These are phyloP conservation scores for Boletus reticulatus DNA, from an alignment of 768 basidiomycete species.

Conservation along the genomic window DNA sequence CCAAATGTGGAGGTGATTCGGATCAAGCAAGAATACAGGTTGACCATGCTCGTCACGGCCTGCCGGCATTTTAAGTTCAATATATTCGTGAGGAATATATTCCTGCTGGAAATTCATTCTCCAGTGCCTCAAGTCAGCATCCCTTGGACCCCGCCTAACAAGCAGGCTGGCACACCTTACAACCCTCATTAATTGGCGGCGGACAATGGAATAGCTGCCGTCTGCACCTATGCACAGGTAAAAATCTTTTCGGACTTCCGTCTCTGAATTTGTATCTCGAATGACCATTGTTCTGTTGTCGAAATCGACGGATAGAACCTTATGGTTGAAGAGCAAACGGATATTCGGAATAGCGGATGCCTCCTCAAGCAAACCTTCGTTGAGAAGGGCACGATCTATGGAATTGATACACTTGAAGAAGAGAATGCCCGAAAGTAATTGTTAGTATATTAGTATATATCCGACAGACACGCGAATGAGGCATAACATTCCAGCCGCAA, in stretches of 20 bases:
- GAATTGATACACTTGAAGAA: conserved; percentile 84
- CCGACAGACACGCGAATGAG: conserved; percentile 23
- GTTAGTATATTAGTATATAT: conserved; percentile 12
- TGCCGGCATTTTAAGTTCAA: conserved; percentile 95
- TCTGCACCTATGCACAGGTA: conserved; percentile 90
- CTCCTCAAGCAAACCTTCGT: conserved; percentile 80
- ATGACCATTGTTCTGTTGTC: conserved; percentile 55
- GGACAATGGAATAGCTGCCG: conserved; percentile 88
- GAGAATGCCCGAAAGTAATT: conserved; percentile 21
- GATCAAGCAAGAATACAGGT: conserved; percentile 80
- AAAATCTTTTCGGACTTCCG: conserved; percentile 51
- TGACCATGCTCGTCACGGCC: conserved; percentile 58
- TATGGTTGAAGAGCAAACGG: conserved; percentile 75
- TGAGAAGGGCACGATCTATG: conserved; percentile 85
- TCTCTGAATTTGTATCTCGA: conserved; percentile 42
- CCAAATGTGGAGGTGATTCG: conserved; percentile 98
- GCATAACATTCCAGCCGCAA: conserved; percentile 4
- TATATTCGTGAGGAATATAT: conserved; percentile 94
- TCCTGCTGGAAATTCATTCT: conserved; percentile 96
- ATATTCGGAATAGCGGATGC: conserved; percentile 62
- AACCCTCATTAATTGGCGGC: conserved; percentile 94
- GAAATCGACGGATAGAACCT: conserved; percentile 76
- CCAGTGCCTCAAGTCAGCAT: conserved; percentile 22
- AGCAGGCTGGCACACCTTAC: conserved; percentile 59
- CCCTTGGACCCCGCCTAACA: conserved; percentile 5